A percentile compares a stretch with the other conserved stretches of the same genome.
Conservation (phyloP, 1,284 basidiomycete genomes). For the Sporisorium graminicola region DNA sequence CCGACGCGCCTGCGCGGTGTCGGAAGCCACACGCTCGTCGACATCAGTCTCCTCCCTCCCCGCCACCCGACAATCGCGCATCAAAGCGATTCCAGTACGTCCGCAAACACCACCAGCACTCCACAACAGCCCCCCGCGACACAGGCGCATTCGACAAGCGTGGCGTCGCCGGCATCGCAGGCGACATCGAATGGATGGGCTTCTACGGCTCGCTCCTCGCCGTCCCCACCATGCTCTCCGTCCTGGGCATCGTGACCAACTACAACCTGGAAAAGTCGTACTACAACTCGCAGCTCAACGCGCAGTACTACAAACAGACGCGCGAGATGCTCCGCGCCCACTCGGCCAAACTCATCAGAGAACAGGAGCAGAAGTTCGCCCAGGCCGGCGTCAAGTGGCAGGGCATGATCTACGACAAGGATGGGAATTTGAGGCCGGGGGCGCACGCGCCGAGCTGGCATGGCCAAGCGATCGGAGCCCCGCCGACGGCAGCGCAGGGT, state of each 20-base stretch:
- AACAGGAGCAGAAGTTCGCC: conserved; percentile 34
- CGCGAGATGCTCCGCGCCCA: conserved; percentile 25
- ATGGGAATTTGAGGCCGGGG: conserved; percentile 24
- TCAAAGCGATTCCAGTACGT: neutral
- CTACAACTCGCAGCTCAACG: conserved; percentile 32
- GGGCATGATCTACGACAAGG: conserved; percentile 31
- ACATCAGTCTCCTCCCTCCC: too few relatives aligned
- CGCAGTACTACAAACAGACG: conserved; percentile 29
- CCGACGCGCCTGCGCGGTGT: neutral
- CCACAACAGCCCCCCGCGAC: neutral
- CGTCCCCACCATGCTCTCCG: conserved; percentile 31
- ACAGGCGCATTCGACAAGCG: conserved; percentile 6
- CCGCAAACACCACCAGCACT: neutral
- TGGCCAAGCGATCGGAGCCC: neutral
- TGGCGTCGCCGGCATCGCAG: conserved; percentile 18
- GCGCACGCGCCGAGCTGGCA: neutral
- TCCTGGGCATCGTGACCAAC: conserved; percentile 32
- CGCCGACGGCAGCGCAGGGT: neutral
- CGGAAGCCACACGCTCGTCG: neutral
- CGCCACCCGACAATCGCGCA: too few relatives aligned
- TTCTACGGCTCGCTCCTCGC: conserved; percentile 31
- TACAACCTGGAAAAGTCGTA: conserved; percentile 41
- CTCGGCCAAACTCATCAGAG: conserved; percentile 19
- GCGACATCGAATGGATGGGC: conserved; percentile 41
- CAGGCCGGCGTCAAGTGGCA: conserved; percentile 18